Percentiles rank a stretch among this genome's conserved stretches.
Conservation (phyloP, 1,284 basidiomycete genomes). For the Tilletiopsis washingtonensis region DNA sequence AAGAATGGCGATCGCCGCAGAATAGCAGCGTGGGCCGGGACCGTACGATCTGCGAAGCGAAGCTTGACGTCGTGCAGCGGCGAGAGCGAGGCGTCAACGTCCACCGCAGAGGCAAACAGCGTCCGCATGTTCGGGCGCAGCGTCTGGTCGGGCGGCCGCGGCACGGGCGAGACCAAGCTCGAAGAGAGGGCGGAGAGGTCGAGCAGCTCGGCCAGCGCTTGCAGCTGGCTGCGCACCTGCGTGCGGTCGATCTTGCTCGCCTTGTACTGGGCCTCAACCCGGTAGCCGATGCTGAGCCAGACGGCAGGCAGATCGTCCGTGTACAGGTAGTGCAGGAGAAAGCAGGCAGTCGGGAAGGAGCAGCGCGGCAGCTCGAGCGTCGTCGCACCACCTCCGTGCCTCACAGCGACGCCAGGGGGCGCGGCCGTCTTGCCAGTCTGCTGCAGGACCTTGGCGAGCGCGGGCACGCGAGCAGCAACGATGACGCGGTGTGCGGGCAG, state of each 20-base stretch:
- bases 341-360: slow-evolving; percentile 62
- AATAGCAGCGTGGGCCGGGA: slow-evolving; percentile 66
- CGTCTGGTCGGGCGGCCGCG: slow-evolving; percentile 50
- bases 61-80: slow-evolving; percentile 64
- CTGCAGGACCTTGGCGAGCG: slow-evolving; percentile 48
- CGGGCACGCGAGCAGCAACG: slow-evolving; percentile 58
- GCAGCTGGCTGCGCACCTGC: slow-evolving; percentile 55
- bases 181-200: slow-evolving; percentile 47
- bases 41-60: slow-evolving; percentile 61
- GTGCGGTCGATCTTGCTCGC: slow-evolving; percentile 61
- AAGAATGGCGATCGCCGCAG: slow-evolving; percentile 81
- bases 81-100: slow-evolving; percentile 13
- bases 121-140: slow-evolving; percentile 53
- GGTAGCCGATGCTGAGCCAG: slow-evolving; percentile 70
- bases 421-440: neutral
- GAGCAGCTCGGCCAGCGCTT: slow-evolving; percentile 57
- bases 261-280: slow-evolving; percentile 51
- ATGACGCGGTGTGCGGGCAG: slow-evolving; percentile 64
- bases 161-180: slow-evolving; percentile 48
- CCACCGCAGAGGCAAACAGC: slow-evolving; percentile 50
- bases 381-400: slow-evolving; percentile 1
- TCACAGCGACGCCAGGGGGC: slow-evolving; percentile 13
- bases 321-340: slow-evolving; percentile 80
- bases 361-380: slow-evolving; percentile 49
- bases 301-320: slow-evolving; percentile 72